Conservation (phyloP, 148 eudicot genomes). For the Amaranthus hypochondriacus region DNA sequence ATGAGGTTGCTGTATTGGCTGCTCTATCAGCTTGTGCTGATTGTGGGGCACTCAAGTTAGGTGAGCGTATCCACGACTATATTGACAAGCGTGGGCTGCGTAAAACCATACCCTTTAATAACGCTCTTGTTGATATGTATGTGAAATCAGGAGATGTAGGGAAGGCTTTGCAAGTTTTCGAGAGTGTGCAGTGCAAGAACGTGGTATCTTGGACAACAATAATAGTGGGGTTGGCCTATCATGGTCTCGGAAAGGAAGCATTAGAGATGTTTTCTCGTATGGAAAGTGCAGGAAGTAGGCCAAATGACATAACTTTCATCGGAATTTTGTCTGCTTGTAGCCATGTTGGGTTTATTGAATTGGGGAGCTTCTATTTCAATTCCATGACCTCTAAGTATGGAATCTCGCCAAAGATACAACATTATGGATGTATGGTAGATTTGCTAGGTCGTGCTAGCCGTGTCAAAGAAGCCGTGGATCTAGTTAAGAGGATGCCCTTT, state of each 20-base stretch:
- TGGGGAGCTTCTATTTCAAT: constrained; percentile 41
- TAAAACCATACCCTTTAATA: constrained; percentile 27
- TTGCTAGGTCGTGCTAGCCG: constrained; percentile 51
- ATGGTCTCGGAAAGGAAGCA: constrained; percentile 56
- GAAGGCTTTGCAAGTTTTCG: constrained; percentile 41
- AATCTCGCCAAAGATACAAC: constrained; percentile 47
- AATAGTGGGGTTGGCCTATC: constrained; percentile 49
- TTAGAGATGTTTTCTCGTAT: constrained; percentile 44
- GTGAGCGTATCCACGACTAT: constrained; percentile 40
- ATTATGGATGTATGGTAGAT: constrained; percentile 61
- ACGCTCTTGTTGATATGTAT: constrained; percentile 61
- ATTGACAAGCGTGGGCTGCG: constrained; percentile 21
- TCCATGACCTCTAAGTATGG: constrained; percentile 37
- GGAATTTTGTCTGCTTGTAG: constrained; percentile 56
- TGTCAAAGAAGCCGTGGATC: constrained; percentile 49
- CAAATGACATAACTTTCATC: constrained; percentile 44
- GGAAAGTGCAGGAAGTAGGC: constrained; percentile 38
- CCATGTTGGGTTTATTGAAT: constrained; percentile 51
- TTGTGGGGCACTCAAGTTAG: constrained; percentile 50
- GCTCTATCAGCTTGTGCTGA: constrained; percentile 59
- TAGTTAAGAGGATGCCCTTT: constrained; percentile 43
- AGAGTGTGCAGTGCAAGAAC: constrained; percentile 27
- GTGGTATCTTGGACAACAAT: constrained; percentile 60
- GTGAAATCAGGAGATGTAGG: constrained; percentile 49
- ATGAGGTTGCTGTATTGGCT: constrained; percentile 44